Conservation (phyloP, 805 yeast genomes). For the Candida awuae region DNA sequence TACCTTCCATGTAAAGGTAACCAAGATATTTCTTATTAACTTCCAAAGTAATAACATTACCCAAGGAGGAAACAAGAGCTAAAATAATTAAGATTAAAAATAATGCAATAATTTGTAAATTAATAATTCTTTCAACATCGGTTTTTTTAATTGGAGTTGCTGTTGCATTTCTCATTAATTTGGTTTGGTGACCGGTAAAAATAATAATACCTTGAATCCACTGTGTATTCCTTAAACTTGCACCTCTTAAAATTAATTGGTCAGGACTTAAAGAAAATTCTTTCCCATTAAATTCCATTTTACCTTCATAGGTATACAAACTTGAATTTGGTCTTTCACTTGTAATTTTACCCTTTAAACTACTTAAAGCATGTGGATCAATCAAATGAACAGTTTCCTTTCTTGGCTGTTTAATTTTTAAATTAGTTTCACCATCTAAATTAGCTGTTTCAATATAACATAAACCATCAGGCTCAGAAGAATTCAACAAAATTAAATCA, state of each 20-base stretch:
- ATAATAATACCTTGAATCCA: constrained; percentile 93
- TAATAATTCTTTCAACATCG: constrained; percentile 92
- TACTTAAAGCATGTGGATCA: constrained; percentile 51
- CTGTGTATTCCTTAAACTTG: constrained; percentile 85
- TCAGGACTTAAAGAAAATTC: constrained; percentile 78
- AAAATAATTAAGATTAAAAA: constrained; percentile 72
- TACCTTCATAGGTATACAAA: constrained; percentile 91
- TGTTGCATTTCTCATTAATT: constrained; percentile 96
- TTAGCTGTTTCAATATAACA: constrained; percentile 98
- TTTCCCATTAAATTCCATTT: constrained; percentile 49
- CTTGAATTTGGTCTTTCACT: constrained; percentile 95
- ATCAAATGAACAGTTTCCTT: constrained; percentile 69
- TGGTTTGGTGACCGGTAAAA: constrained; percentile 97
- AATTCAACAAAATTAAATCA: constrained; percentile 72
- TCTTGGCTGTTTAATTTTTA: constrained; percentile 86
- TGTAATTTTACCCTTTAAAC: constrained; percentile 49
- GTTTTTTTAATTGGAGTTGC: constrained; percentile 97
- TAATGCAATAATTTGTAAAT: constrained; percentile 81
- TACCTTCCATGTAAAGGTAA: constrained; percentile 62
- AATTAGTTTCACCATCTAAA: constrained; percentile 94
- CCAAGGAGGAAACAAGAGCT: constrained; percentile 75
- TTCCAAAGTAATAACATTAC: constrained; percentile 69
- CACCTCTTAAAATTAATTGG: constrained; percentile 89
- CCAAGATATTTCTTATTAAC: constrained; percentile 44
- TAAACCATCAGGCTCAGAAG: constrained; percentile 97